Evolutionary conservation across 108 stramenopile species (phyloP), one percentile per base, ranked within the genome.

Genomic region (Pseudonitzschia multistriata): DNA sequence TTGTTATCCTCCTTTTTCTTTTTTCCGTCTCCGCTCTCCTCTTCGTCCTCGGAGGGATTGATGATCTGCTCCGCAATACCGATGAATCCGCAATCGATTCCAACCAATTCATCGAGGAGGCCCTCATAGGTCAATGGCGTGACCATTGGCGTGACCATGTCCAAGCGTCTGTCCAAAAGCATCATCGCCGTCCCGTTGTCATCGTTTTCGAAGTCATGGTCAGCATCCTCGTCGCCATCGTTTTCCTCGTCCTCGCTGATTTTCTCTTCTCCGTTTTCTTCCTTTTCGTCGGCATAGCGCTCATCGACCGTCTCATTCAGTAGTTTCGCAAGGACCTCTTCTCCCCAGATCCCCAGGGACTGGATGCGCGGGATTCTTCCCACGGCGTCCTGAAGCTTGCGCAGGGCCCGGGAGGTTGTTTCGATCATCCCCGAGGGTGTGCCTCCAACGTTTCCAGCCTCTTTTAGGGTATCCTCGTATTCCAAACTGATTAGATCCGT

Each of bases 91-190:
- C 74, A 73, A 54, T 93, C 89, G 57, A 98, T 96, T 63, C 89
- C 92, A 25, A 98, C 71, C 35, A 96, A 77, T 66, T 97, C 91
- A 79, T 97, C 97, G 29, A 98, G 75, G 48, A 98, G 66, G 13
- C 97, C 96, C 82, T 97, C 98, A 68, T 97, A 98, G 0, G 98
- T 98, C 39, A 98, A 81, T 2, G 98, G 98, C 4, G 98, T 97
- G 8, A 96, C 74, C 83, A 97, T 84, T 31, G 96, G 95, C 14
- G 97, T 95, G 3, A 96, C 88, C 71, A 95, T 78, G 76, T 98
- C 98, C 1, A 96, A 81, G 39, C 77, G 82, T 35, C 98, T 91
- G 83, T 90, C 98, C 28, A 98, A 79, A 8, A 98, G 50, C 36
- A 98, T 79, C 68, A 96, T 71, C 11, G 88, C 89, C 57, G 96